A percentile compares a stretch with the other conserved stretches of the same genome.
These are phyloP conservation scores for Boletus subparvulus DNA, from an alignment of 768 basidiomycete species.

Conservation along the genomic window DNA sequence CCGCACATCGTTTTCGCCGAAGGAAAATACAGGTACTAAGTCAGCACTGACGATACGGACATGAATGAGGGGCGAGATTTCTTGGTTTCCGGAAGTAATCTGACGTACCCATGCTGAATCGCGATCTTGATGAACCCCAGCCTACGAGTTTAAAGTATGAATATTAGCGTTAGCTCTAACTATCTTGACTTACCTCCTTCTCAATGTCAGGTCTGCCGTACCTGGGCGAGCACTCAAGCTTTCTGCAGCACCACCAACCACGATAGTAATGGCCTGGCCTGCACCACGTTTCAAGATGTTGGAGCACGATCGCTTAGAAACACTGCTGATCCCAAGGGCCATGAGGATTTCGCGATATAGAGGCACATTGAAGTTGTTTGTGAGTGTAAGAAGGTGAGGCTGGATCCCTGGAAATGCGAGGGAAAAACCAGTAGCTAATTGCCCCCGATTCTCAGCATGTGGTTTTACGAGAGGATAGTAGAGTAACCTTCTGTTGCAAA, in stretches of 20 bases:
- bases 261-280: slow-evolving; percentile 82
- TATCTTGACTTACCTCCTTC: slow-evolving; percentile 50
- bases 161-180: neutral
- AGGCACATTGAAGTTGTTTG: slow-evolving; percentile 88
- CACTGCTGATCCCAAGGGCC: slow-evolving; percentile 86
- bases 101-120: slow-evolving; percentile 76
- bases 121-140: slow-evolving; percentile 95
- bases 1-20: slow-evolving; percentile 95
- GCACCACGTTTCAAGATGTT: slow-evolving; percentile 72
- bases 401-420: slow-evolving; percentile 84
- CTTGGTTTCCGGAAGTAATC: neutral
- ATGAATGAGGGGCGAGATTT: slow-evolving; percentile 1
- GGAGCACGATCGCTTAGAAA: slow-evolving; percentile 86
- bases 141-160: slow-evolving; percentile 36
- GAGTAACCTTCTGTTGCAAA: slow-evolving; percentile 86
- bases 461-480: neutral
- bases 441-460: neutral
- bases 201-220: slow-evolving; percentile 87
- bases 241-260: slow-evolving; percentile 96
- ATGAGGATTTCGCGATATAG: slow-evolving; percentile 92
- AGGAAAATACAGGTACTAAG: slow-evolving; percentile 96
- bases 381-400: slow-evolving; percentile 89
- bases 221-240: slow-evolving; percentile 92
- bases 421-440: slow-evolving; percentile 85
- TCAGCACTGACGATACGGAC: slow-evolving; percentile 62